Evolutionary conservation across 441 rosid species (phyloP), one percentile per base, ranked within the genome.

Genomic region (Bocquillonia castaneifolia): DNA sequence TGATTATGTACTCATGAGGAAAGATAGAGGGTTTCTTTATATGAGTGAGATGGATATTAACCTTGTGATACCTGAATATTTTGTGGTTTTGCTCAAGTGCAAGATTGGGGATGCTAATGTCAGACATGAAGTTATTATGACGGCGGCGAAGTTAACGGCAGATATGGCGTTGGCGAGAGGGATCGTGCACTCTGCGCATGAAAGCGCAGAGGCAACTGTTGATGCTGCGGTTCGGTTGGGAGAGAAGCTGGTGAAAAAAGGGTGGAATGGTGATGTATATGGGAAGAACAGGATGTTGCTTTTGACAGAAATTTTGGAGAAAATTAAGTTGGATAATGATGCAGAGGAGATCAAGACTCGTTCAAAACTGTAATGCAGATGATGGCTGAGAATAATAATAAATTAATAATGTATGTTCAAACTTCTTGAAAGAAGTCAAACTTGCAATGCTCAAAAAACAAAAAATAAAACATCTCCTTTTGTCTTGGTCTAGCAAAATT

Each of bases 21-120:
- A 79, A 40, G 89, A 86, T 18, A 67, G 88, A 18, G 96, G 96
- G 4, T 86, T 83, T 68, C 60, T 91, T 50, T 91, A 89, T 72
- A 81, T 82, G 89, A 89, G 92, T 55, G 97, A 91, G 74, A 9
- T 86, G 28, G 86, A 87, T 51, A 82, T 91, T 34, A 83, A 78
- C 1, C 75, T 86, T 1, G 73, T 12, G 20, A 59, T 89, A 0
- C 72, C 92, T 5, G 60, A 59, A 4, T 81, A 83, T 82, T 72
- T 83, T 64, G 5, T 79, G 54, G 70, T 80, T 44, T 0, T 86
- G 32, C 9, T 91, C 25, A 75, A 74, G 63, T 20, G 63, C 26
- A 88, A 77, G 72, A 62, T 86, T 1, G 79, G 79, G 32, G 72
- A 76, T 3, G 76, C 82, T 58, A 67, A 23, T 62, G 81, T 79